A percentile compares a stretch with the other conserved stretches of the same genome.
phyloP scores from a whole-genome alignment of 2,329 filamentous ascomycete genomes.

The Microthyrium microscopicum region DNA sequence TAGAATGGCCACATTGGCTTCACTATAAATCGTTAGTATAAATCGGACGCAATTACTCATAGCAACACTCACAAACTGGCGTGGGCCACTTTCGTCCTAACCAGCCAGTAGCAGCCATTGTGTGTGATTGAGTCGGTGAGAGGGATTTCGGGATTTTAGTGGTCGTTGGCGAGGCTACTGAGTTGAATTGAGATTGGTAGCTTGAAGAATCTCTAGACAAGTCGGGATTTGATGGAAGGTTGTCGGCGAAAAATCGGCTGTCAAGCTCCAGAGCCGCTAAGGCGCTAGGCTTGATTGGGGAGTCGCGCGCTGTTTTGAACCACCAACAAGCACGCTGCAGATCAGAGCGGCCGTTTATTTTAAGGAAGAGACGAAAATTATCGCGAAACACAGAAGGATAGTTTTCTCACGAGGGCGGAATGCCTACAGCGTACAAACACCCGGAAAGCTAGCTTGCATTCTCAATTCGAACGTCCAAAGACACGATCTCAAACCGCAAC shows the following conservation, averaged over 20 bases:
- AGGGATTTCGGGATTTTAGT: conserved; percentile 2
- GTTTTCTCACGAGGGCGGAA: neutral
- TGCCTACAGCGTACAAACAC: neutral
- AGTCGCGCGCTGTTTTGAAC: too few species aligned
- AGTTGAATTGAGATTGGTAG: conserved; percentile 1
- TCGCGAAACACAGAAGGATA: too few species aligned
- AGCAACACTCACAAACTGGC: conserved; percentile 27
- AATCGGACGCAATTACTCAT: neutral
- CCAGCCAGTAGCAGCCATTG: conserved; percentile 22
- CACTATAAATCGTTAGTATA: conserved; percentile 40
- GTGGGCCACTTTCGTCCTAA: conserved; percentile 36
- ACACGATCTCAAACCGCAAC: neutral
- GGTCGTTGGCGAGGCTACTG: conserved; percentile 9
- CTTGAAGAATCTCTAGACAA: neutral
- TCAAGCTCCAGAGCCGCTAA: too few species aligned
- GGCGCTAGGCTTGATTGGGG: too few species aligned
- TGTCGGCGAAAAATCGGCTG: too few species aligned
- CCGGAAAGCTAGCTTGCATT: neutral
- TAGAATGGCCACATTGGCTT: conserved; percentile 88
- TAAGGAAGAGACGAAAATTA: too few species aligned
- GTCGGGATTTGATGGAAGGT: too few species aligned
- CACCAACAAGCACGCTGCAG: too few species aligned
- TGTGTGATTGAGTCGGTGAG: conserved; percentile 6
- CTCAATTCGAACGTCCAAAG: too few species aligned
- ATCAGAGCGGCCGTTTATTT: too few species aligned